Evolutionary conservation across 1,284 basidiomycete genomes (phyloP).

Genomic region (Papiliotrema fonsecae): DNA sequence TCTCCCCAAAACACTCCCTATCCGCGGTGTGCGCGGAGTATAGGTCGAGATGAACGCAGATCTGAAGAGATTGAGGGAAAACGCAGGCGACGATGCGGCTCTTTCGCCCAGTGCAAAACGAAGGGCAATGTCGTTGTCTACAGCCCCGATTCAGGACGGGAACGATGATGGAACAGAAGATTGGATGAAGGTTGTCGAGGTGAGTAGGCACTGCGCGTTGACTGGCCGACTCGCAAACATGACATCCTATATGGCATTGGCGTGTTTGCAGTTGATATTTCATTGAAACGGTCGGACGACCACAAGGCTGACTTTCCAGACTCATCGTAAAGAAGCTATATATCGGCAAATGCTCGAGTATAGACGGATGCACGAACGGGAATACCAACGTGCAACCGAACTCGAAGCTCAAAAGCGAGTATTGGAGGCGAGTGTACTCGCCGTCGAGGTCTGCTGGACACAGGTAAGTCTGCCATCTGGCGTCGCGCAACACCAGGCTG

Average conservation of each 20-base stretch:
- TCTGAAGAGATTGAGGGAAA: conserved; percentile 44
- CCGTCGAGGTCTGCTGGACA: conserved; percentile 82
- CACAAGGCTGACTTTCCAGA: conserved; percentile 50
- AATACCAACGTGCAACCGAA: conserved; percentile 62
- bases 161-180: conserved; percentile 40
- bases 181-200: conserved; percentile 42
- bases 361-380: conserved; percentile 70
- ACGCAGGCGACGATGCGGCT: conserved; percentile 31
- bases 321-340: conserved; percentile 84
- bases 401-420: conserved; percentile 67
- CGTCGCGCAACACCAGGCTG: too few species aligned
- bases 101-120: conserved; percentile 28
- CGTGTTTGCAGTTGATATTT: too few species aligned
- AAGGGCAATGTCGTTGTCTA: conserved; percentile 24
- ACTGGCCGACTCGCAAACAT: neutral
- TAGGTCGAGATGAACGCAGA: conserved; percentile 44
- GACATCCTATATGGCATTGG: too few species aligned
- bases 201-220: conserved; percentile 9
- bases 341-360: conserved; percentile 88
- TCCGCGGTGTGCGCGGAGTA: too few species aligned
- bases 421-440: conserved; percentile 71
- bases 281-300: too few species aligned
- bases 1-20: neutral
- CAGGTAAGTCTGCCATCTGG: conserved; percentile 57
- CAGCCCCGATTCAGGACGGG: too few species aligned